phyloP scores from a whole-genome alignment of 2,329 filamentous ascomycete species.

The Fusarium buxicola region DNA sequence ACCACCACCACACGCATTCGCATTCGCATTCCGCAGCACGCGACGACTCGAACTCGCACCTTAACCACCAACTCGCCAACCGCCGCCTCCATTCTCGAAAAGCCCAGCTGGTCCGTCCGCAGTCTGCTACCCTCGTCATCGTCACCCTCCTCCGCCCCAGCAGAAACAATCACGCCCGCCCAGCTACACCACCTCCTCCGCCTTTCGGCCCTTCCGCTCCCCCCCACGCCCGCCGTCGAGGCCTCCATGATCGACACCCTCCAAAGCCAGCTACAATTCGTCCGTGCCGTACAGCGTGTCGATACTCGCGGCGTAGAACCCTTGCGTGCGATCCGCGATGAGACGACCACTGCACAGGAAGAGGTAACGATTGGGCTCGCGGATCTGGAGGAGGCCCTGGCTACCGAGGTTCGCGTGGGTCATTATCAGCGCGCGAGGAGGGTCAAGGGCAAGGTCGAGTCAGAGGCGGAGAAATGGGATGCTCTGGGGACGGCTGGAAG shows the following conservation, averaged over 20 bases:
- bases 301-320: conserved; percentile 80
- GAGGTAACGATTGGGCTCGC: conserved; percentile 70
- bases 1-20: too few species aligned
- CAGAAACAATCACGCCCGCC: conserved; percentile 67
- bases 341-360: conserved; percentile 71
- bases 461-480: conserved; percentile 74
- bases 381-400: conserved; percentile 66
- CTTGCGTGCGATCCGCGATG: conserved; percentile 83
- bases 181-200: conserved; percentile 87
- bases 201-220: conserved; percentile 86
- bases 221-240: conserved; percentile 72
- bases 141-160: conserved; percentile 42
- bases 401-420: conserved; percentile 71
- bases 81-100: conserved; percentile 65
- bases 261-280: conserved; percentile 87
- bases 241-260: conserved; percentile 78
- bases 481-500: conserved; percentile 73
- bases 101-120: conserved; percentile 85
- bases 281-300: conserved; percentile 84
- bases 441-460: conserved; percentile 52
- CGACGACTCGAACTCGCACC: conserved; percentile 18
- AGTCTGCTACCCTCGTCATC: conserved; percentile 71
- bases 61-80: conserved; percentile 26
- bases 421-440: conserved; percentile 60
- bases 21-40: conserved; percentile 2